phyloP scores from a whole-genome alignment of 495 filamentous ascomycete genomes.

The Trypethelium eluteriae region DNA sequence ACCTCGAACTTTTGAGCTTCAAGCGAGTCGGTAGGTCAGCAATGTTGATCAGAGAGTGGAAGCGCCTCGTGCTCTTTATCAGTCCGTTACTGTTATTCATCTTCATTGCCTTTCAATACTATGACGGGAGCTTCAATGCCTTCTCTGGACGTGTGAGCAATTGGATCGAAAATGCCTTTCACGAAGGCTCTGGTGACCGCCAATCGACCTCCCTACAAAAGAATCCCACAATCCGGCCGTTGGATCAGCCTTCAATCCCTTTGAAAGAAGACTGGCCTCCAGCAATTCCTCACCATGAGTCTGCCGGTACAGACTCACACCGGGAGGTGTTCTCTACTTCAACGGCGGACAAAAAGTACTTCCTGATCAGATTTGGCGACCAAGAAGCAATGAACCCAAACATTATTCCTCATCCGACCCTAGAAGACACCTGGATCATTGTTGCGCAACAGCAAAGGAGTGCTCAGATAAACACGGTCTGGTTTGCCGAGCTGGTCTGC shows the following conservation, averaged over 20 bases:
- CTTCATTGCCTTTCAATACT: conserved; percentile 5
- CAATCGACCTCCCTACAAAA: not conserved
- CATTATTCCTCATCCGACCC: conserved; percentile 45
- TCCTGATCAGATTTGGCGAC: conserved; percentile 39
- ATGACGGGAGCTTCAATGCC: not conserved
- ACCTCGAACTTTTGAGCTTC: not conserved
- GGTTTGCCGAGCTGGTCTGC: conserved; percentile 42
- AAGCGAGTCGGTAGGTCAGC: not conserved
- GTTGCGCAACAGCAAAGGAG: conserved; percentile 35
- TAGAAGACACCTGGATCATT: conserved; percentile 41
- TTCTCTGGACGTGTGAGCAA: not conserved
- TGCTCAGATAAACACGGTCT: conserved; percentile 12
- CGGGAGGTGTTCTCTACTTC: conserved; percentile 40
- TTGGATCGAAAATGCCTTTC: not conserved
- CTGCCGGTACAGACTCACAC: conserved; percentile 4
- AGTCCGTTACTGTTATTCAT: not conserved
- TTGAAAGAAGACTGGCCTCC: not conserved
- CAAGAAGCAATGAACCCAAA: conserved; percentile 43
- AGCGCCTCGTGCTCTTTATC: conserved; percentile 10
- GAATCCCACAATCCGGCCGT: not conserved
- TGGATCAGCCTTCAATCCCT: not conserved
- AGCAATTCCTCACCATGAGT: not conserved
- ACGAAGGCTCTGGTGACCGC: not conserved
- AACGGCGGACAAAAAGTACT: conserved; percentile 37
- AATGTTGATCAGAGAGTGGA: conserved; percentile 3